Evolutionary conservation across 495 filamentous ascomycete species (phyloP).

Genomic region (Ramalina intermedia): DNA sequence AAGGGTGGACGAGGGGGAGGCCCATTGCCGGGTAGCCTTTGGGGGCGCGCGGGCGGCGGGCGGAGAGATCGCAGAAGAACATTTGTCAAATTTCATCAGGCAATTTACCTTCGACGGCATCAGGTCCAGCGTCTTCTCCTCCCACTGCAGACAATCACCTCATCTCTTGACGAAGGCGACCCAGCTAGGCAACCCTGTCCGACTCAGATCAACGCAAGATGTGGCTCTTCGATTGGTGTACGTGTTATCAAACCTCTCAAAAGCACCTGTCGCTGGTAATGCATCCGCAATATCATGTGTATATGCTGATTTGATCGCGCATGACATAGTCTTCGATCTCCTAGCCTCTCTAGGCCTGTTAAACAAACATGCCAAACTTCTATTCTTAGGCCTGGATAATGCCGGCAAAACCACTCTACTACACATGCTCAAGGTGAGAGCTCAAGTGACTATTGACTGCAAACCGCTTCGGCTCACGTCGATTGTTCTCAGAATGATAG

Average conservation of each 20-base stretch:
- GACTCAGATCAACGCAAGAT: neutral
- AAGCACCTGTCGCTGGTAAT: too few relatives aligned
- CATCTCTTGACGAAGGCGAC: too few relatives aligned
- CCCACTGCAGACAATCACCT: neutral
- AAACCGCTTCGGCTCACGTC: neutral
- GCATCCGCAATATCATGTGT: too few relatives aligned
- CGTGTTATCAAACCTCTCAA: neutral
- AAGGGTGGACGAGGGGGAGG: too few relatives aligned
- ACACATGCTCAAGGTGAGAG: slow-evolving; percentile 74
- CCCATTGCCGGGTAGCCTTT: too few relatives aligned
- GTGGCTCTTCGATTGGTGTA: slow-evolving; percentile 5
- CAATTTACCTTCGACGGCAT: neutral
- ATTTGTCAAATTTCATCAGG: neutral
- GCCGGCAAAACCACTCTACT: slow-evolving; percentile 92
- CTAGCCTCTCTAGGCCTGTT: slow-evolving; percentile 78
- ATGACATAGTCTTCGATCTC: slow-evolving; percentile 68
- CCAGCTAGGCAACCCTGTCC: too few relatives aligned
- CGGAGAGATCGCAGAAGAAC: neutral
- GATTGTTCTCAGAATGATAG: slow-evolving; percentile 63
- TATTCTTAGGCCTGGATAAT: slow-evolving; percentile 92
- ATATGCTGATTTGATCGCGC: too few relatives aligned
- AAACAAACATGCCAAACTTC: slow-evolving; percentile 91
- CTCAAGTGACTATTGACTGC: neutral
- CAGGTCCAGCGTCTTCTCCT: neutral
- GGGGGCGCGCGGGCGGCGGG: neutral